Evolutionary conservation across 768 basidiomycete genomes (phyloP), one percentile per base, ranked within the genome.

Genomic region (Boletus pseudopeckii): DNA sequence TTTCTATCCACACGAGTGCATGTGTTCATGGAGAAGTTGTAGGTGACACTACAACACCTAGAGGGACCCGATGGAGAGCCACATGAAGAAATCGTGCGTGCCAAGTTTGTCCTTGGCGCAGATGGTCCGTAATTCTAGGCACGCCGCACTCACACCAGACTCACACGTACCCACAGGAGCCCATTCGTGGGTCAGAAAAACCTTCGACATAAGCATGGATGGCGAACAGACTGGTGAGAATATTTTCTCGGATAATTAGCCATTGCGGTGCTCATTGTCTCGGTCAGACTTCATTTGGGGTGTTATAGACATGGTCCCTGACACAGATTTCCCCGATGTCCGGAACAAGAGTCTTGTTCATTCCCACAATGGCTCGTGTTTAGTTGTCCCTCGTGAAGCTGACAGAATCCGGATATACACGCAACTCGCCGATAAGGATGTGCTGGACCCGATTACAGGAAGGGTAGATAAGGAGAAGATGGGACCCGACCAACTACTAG

Each of bases 171-270:
- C 14, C 41, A 40, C 60, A 88, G 86, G 88, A 6, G 89, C 88
- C 0, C 89, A 90, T 69, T 90, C 88, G 11, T 91, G 89, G 88
- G 86, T 92, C 22, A 80, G 90, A 24, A 89, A 88, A 54, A 52
- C 70, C 0, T 72, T 89, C 9, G 75, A 76, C 9, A 84, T 92
- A 47, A 63, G 71, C 5, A 86, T 92, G 87, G 81, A 90, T 54
- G 90, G 90, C 7, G 88, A 91, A 65, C 84, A 88, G 55, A 77
- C 66, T 13, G 75, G 78, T 69, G 55, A 61, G 50, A 56, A 49
- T 2, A 17, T 28, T 32, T 13, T 6, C 17, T 44, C 15, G 1
- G 6, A 28, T 46, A 11, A 20, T 2, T 24, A n/a, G 13, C 20
- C 8, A 30, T 46, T 24, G 2, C 5, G 0, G 9, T 13, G n/a